These are phyloP conservation scores for Metroxylon sagu DNA, from an alignment of 176 grass and related monocot genomes.

Conservation along the genomic window DNA sequence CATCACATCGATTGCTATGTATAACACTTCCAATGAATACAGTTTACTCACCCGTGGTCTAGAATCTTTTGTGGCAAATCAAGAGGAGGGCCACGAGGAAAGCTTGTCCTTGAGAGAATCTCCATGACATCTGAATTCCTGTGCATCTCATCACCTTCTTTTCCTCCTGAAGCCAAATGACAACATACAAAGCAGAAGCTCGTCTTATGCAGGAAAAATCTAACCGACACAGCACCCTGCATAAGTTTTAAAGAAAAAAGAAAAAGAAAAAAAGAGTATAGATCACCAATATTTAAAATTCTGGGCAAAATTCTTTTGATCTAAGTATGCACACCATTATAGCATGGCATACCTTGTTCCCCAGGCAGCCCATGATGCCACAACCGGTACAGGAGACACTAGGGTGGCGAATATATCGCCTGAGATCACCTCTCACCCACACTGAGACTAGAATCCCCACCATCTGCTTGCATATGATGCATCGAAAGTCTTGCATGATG, in stretches of 20 bases:
- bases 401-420: neutral
- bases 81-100: constrained; percentile 31
- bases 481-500: neutral
- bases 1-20: no score
- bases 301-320: no score
- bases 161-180: constrained; percentile 59
- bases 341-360: constrained; percentile 15
- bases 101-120: constrained; percentile 47
- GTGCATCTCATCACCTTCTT: constrained; percentile 53
- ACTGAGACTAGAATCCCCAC: constrained; percentile 16
- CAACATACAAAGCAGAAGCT: constrained; percentile 71
- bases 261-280: neutral
- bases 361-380: constrained; percentile 10
- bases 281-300: no score
- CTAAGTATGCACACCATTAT: no score
- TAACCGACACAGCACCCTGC: constrained; percentile 49
- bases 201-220: constrained; percentile 49
- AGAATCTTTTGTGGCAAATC: constrained; percentile 46
- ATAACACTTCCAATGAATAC: no score
- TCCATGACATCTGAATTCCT: constrained; percentile 58
- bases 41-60: constrained; percentile 47
- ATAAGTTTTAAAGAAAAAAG: neutral
- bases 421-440: constrained; percentile 13
- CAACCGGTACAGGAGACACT: constrained; percentile 12
- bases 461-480: constrained; percentile 18